Conservation (phyloP, 768 basidiomycete genomes). For the Phylloporus rhodoxanthus region DNA sequence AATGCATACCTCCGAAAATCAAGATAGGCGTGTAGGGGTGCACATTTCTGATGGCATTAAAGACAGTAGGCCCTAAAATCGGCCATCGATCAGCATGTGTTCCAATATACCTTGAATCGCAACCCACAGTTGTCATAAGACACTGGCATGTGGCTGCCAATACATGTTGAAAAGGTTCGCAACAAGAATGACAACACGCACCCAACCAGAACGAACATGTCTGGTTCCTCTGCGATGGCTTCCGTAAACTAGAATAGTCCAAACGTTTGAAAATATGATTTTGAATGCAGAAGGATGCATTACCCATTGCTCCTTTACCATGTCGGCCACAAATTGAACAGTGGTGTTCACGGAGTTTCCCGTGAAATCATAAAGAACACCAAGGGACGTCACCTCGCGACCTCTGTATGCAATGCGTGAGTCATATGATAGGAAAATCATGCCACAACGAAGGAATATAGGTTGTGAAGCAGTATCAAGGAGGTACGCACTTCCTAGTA, state of each 20-base stretch:
- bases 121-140: slow-evolving; percentile 56
- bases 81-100: not conserved
- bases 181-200: slow-evolving; percentile 23
- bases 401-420: slow-evolving; percentile 37
- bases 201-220: slow-evolving; percentile 75
- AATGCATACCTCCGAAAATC: slow-evolving; percentile 62
- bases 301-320: slow-evolving; percentile 80
- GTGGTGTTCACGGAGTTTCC: slow-evolving; percentile 67
- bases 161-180: not conserved
- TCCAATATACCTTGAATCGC: not conserved
- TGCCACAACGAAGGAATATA: not conserved
- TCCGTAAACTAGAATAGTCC: slow-evolving; percentile 53
- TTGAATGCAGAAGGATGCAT: slow-evolving; percentile 4
- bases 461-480: not conserved
- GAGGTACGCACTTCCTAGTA: slow-evolving; percentile 53
- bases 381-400: slow-evolving; percentile 69
- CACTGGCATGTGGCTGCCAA: slow-evolving; percentile 78
- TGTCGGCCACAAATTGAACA: slow-evolving; percentile 63
- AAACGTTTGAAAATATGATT: not conserved
- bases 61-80: slow-evolving; percentile 59
- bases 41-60: slow-evolving; percentile 63
- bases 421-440: not conserved
- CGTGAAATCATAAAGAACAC: slow-evolving; percentile 73
- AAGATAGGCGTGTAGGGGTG: slow-evolving; percentile 76
- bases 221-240: slow-evolving; percentile 75